Base-by-base conservation (phyloP, 176 grass and related monocot genomes). In the Ananas comosus region DNA sequence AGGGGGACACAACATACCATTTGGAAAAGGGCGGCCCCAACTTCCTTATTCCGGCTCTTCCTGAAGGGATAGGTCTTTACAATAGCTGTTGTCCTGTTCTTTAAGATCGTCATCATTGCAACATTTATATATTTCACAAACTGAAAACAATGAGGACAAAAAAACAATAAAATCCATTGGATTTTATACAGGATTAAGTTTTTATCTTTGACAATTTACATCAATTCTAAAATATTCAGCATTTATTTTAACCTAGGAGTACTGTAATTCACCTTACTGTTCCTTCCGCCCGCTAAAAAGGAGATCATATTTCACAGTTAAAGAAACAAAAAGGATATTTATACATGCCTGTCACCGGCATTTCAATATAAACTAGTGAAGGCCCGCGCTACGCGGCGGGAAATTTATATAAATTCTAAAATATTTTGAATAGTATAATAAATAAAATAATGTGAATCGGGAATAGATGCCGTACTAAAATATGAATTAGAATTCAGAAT, bases 91-190 rank as follows among this genome's bases (percentile, higher is more conserved):
- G 88, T 91, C 82, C 83, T 91, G 68, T 96, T 96, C 74, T 96
- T 96, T 18, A 96, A 50, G 73, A 96, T 88, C 10, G 82, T 91
- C 71, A 96, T 82, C 88, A 96, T 96, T 27, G 91, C 91, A n/a
- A 96, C 80, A 76, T 96, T 84, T 81, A 96, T 96, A 77, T 91
- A 83, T 70, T 91, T 88, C n/a, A n/a, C 83, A 96, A 91, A 82
- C 85, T 96, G 80, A 12, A 82, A 87, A 76, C 4, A 24, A 27
- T 51, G 3, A 33, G 25, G 0, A 65, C 22, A 64, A 6, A 23
- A 23, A 49, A 4, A 11, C 27, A 53, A 24, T 24, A 27, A 27
- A 27, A 27, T 27, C 57, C 21, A 58, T 3, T 63, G 29, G 21
- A 68, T 13, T 53, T 28, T 7, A 64, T 9, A 53, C 9, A 24